Conservation (phyloP, 1,284 basidiomycete species). For the Naganishia liquefaciens region DNA sequence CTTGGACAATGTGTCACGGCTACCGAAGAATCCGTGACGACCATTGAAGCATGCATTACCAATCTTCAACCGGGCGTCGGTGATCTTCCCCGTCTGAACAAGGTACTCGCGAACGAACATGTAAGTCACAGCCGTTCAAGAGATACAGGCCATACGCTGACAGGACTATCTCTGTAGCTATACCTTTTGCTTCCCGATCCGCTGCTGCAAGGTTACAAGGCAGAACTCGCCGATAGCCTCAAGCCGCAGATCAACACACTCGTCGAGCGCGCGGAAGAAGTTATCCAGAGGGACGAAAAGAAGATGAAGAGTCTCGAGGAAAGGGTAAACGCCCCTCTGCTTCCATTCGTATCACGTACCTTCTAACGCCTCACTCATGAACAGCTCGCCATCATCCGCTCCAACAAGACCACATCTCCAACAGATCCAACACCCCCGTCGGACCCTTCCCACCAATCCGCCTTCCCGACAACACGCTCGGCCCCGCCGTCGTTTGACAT, state of each 20-base stretch:
- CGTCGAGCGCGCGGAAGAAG: slow-evolving; percentile 42
- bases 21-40: slow-evolving; percentile 43
- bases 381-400: slow-evolving; percentile 28
- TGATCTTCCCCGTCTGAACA: slow-evolving; percentile 48
- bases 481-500: slow-evolving; percentile 38
- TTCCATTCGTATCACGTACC: neutral
- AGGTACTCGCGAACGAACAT: slow-evolving; percentile 47
- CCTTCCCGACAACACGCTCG: neutral
- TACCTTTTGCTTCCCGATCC: slow-evolving; percentile 50
- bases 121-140: slow-evolving; percentile 37
- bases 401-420: slow-evolving; percentile 5
- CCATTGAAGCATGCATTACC: slow-evolving; percentile 36
- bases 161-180: slow-evolving; percentile 38
- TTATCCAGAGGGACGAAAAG: slow-evolving; percentile 38
- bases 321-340: slow-evolving; percentile 35
- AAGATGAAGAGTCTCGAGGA: slow-evolving; percentile 43
- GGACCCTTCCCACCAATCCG: neutral
- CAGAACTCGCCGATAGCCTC: slow-evolving; percentile 43
- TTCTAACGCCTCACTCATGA: neutral
- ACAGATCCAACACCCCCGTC: neutral
- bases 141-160: neutral
- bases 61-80: slow-evolving; percentile 43
- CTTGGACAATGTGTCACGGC: slow-evolving; percentile 51
- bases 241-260: slow-evolving; percentile 50
- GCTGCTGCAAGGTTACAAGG: slow-evolving; percentile 44